A percentile compares a stretch with the other conserved stretches of the same genome.
These are phyloP conservation scores for Termitomyces sp. DNA, from an alignment of 768 basidiomycete species.

Conservation along the genomic window DNA sequence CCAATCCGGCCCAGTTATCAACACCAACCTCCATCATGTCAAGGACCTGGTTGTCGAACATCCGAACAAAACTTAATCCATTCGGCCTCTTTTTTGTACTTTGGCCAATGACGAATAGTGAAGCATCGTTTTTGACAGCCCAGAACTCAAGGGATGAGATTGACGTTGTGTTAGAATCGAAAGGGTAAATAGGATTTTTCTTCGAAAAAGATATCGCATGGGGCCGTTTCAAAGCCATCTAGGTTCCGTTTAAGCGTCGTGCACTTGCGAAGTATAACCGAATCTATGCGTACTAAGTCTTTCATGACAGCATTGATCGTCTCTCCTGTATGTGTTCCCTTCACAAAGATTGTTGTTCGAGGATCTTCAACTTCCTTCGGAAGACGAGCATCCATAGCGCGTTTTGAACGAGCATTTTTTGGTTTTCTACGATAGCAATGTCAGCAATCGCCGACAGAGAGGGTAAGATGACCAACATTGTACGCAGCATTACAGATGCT, in stretches of 20 bases:
- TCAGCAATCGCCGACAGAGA: background rate
- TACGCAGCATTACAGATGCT: constrained; percentile 7
- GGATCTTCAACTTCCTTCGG: constrained; percentile 88
- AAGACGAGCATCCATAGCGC: constrained; percentile 79
- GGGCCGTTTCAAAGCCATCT: constrained; percentile 95
- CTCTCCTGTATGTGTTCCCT: constrained; percentile 83
- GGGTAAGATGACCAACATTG: constrained; percentile 2
- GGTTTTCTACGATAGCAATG: constrained; percentile 53
- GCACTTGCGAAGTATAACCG: background rate
- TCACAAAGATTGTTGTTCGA: constrained; percentile 85
- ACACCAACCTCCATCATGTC: constrained; percentile 97
- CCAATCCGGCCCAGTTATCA: constrained; percentile 74
- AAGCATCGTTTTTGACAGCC: constrained; percentile 90
- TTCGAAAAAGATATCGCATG: constrained; percentile 89
- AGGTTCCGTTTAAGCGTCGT: background rate
- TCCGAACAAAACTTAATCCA: constrained; percentile 78
- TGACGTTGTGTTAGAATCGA: constrained; percentile 62
- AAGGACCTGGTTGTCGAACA: constrained; percentile 79
- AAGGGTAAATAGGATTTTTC: constrained; percentile 88
- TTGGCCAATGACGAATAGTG: constrained; percentile 85
- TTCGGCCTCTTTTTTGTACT: constrained; percentile 94
- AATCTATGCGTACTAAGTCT: constrained; percentile 57
- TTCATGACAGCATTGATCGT: constrained; percentile 77
- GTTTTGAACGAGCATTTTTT: constrained; percentile 92
- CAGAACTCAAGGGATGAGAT: constrained; percentile 82